These are phyloP conservation scores for Bacidia gigantensis DNA, from an alignment of 495 filamentous ascomycete genomes.

Conservation along the genomic window DNA sequence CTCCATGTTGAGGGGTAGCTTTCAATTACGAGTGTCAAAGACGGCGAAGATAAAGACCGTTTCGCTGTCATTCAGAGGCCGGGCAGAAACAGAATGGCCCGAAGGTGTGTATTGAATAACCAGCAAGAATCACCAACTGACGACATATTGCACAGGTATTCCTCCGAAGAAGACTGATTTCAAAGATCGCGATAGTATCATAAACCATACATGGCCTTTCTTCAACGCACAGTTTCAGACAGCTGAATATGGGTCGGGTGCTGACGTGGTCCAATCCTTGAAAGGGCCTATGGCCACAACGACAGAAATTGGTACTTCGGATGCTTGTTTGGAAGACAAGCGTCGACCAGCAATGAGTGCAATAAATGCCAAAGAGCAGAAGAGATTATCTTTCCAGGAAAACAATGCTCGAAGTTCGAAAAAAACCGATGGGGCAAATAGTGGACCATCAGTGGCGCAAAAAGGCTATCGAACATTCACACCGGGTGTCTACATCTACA, in stretches of 20 bases:
- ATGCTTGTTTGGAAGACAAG: slow-evolving; percentile 25
- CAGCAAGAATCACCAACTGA: slow-evolving; percentile 8
- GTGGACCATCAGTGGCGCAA: slow-evolving; percentile 50
- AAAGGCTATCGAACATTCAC: slow-evolving; percentile 84
- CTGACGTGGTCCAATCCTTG: slow-evolving; percentile 42
- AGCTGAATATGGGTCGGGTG: slow-evolving; percentile 50
- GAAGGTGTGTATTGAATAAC: slow-evolving; percentile 43
- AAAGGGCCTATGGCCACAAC: slow-evolving; percentile 33
- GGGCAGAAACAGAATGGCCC: slow-evolving; percentile 87
- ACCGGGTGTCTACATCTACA: slow-evolving; percentile 86
- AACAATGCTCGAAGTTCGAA: slow-evolving; percentile 78
- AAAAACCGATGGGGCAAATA: slow-evolving; percentile 54
- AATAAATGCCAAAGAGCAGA: slow-evolving; percentile 36
- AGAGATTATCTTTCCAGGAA: slow-evolving; percentile 62
- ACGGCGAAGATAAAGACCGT: slow-evolving; percentile 91
- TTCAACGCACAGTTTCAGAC: slow-evolving; percentile 59
- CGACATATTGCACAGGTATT: slow-evolving; percentile 44
- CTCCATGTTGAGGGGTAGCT: slow-evolving; percentile 72
- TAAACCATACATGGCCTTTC: slow-evolving; percentile 66
- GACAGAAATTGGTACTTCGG: slow-evolving; percentile 29
- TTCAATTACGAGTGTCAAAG: slow-evolving; percentile 74
- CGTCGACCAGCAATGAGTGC: slow-evolving; percentile 19
- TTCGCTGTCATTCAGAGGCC: slow-evolving; percentile 71
- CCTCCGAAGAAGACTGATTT: slow-evolving; percentile 77
- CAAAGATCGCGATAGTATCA: slow-evolving; percentile 64